A percentile compares a stretch with the other conserved stretches of the same genome.
Conservation (phyloP, 2,329 filamentous ascomycete species). For the Fusarium subtropicale region DNA sequence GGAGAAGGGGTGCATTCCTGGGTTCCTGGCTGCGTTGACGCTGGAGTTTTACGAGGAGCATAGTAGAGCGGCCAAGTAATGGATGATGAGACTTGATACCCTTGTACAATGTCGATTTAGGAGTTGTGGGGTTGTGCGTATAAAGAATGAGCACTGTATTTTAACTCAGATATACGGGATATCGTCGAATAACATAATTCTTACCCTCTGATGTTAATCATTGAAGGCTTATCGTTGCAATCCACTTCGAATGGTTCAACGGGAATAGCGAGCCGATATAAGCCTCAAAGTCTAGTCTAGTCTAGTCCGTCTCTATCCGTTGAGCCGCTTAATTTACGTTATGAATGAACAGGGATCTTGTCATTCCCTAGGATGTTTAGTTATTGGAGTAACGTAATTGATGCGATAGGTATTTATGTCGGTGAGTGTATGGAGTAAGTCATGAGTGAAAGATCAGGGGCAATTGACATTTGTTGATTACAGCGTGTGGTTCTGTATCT, state of each 20-base stretch:
- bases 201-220: background rate
- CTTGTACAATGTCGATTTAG: conserved; percentile 35
- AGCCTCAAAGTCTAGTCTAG: background rate
- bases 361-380: background rate
- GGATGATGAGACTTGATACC: conserved; percentile 43
- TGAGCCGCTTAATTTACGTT: conserved; percentile 29
- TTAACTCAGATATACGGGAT: background rate
- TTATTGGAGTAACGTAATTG: conserved; percentile 16
- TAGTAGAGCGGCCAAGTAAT: conserved; percentile 40
- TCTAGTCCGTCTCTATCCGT: background rate
- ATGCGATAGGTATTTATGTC: background rate
- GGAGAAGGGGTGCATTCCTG: conserved; percentile 91
- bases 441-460: background rate
- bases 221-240: background rate
- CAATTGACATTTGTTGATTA: background rate
- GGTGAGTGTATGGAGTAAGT: too few species aligned
- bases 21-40: conserved; percentile 90
- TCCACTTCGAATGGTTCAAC: background rate
- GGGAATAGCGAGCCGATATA: background rate
- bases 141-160: background rate
- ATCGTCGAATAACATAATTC: background rate
- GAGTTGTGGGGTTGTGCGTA: conserved; percentile 1
- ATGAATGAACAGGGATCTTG: conserved; percentile 17
- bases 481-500: background rate
- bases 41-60: conserved; percentile 90